phyloP scores from a whole-genome alignment of 345 rosid genomes.

The Lepidium africanum region DNA sequence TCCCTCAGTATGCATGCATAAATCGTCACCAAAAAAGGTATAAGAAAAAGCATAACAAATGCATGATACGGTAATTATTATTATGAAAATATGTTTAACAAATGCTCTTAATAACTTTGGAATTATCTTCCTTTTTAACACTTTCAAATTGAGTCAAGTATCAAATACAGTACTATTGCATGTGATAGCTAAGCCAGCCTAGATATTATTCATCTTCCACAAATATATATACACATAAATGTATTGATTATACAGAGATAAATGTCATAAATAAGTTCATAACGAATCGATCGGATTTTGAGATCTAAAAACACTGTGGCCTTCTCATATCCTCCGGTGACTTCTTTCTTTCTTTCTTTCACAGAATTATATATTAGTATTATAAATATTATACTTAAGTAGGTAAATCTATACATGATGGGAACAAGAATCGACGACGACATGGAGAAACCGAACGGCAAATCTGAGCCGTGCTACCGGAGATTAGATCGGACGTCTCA shows the following conservation, averaged over 20 bases:
- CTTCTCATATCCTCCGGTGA: slow-evolving; percentile 9
- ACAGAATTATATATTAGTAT: too few species aligned
- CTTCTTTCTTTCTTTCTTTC: neutral
- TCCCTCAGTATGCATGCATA: too few species aligned
- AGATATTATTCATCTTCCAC: neutral
- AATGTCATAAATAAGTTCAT: too few species aligned
- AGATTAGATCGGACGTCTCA: slow-evolving; percentile 5
- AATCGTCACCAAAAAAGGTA: too few species aligned
- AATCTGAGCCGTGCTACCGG: slow-evolving; percentile 28
- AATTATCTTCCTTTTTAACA: too few species aligned
- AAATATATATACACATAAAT: slow-evolving; percentile 3
- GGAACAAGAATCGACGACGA: slow-evolving; percentile 5
- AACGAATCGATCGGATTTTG: neutral
- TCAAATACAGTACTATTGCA: neutral
- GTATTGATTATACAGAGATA: neutral
- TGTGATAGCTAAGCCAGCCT: slow-evolving; percentile 16
- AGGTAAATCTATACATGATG: too few species aligned
- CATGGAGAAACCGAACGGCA: neutral
- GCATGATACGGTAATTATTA: too few species aligned
- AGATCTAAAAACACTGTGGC: slow-evolving; percentile 9
- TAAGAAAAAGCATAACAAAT: too few species aligned
- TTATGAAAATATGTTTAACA: too few species aligned
- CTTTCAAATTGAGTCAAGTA: too few species aligned
- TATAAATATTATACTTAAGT: too few species aligned
- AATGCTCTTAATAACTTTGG: too few species aligned